Evolutionary conservation across 2,329 filamentous ascomycete species (phyloP), one percentile per base, ranked within the genome.

Genomic region (Xylariaceae sp.): DNA sequence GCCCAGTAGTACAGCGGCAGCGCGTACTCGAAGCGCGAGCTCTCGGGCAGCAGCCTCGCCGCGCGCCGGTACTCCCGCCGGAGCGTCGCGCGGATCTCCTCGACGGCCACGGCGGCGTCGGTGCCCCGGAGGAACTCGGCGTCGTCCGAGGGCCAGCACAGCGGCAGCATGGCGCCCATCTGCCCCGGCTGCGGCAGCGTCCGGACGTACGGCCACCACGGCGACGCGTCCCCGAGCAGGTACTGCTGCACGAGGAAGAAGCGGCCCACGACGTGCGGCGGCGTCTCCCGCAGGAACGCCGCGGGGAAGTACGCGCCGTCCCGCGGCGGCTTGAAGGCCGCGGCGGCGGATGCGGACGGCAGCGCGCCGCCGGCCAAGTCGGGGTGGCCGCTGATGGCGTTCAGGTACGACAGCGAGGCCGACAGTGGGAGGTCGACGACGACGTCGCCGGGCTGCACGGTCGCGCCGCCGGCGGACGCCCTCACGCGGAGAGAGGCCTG

Each of bases 241-340:
- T 76, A 78, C 52, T 88, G 75, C 40, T 79, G 74, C 51, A 83
- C 67, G 5, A 88, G 65, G 42, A 83, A 80, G 56, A 86, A 81
- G 4, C 79, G 70, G 7, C 75, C 70, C 31, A 79, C 58, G 36
- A 83, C 73, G 44, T 83, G 72, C 0, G 75, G 68, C 1, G 70
- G 68, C 2, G 68, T 55, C 4, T 50, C 47, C 1, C 62, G 46
- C 29, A 81, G 55, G 43, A 83, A 76, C 1, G 50, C 49, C 0
- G 44, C 31, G 0, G 74, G 68, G 29, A 83, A 72, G 40, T 44
- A 39, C n/a, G 31, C 19, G 3, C 44, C 19, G 5, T 44, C 39
- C 30, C 27, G 30, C 12, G 37, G 32, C 5, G 19, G 18, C 22
- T 17, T 7, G 29, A 42, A 36, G 30, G 37, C n/a, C 6, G 24